A percentile compares a stretch with the other conserved stretches of the same genome.
Conservation (phyloP, 768 basidiomycete genomes). For the Auricularia sp. region DNA sequence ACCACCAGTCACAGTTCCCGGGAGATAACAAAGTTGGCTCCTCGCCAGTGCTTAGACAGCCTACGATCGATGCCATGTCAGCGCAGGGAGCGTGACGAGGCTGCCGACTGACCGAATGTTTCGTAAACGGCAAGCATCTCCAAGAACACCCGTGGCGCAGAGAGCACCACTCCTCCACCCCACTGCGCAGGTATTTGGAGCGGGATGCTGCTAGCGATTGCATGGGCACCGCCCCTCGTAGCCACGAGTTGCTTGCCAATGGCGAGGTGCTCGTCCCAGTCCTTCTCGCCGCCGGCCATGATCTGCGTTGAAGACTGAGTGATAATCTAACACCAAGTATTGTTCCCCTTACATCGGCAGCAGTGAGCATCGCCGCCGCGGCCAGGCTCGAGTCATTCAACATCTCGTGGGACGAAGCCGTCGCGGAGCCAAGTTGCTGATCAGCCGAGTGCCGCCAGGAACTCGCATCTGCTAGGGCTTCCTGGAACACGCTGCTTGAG, state of each 20-base stretch:
- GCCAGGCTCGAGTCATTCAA: neutral
- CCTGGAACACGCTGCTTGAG: neutral
- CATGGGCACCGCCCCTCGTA: neutral
- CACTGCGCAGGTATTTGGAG: neutral
- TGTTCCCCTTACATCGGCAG: neutral
- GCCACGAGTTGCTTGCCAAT: neutral
- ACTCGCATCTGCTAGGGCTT: neutral
- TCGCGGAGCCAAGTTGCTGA: neutral
- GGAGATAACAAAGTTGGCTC: constrained; percentile 14
- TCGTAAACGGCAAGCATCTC: constrained; percentile 29
- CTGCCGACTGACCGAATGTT: constrained; percentile 19
- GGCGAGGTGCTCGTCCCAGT: neutral
- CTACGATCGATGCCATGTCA: constrained; percentile 3
- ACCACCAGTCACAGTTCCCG: no score
- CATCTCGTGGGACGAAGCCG: neutral
- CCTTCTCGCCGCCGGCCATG: neutral
- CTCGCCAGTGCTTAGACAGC: constrained; percentile 24
- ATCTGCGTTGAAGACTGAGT: neutral
- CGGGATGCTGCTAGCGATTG: neutral
- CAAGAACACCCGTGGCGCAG: constrained; percentile 23
- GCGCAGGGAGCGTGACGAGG: constrained; percentile 2
- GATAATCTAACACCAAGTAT: neutral
- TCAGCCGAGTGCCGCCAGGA: neutral
- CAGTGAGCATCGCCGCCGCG: neutral
- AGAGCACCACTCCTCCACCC: constrained; percentile 11